Evolutionary conservation across 2,329 filamentous ascomycete genomes (phyloP), one percentile per base, ranked within the genome.

Genomic region (Shiraia sp.): DNA sequence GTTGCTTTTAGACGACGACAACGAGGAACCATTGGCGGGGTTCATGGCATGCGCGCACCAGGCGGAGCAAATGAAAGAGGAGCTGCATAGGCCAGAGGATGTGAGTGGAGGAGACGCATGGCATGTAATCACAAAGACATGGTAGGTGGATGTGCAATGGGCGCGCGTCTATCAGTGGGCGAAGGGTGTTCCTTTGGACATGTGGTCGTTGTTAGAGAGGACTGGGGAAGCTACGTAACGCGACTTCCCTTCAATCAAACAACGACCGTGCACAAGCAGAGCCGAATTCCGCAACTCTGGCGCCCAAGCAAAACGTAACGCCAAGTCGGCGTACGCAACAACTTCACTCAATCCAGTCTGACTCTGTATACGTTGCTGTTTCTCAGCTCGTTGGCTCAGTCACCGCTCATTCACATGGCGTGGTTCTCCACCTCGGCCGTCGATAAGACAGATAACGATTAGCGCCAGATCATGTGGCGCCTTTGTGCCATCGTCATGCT

Each of bases 1-100:
- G 63, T 61, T 69, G 55, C 69, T 71, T 58, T 72, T 63, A 53
- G 69, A 67, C 35, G 62, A 61, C 49, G 63, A 59, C 48, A 60
- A 48, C 47, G 57, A 59, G 41, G 65, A 57, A 55, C 58, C 65
- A 68, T 67, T 69, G 60, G 67, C 62, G 61, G 65, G 63, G 65
- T 63, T 60, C 66, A 70, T 71, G 62, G 65, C 65, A 58, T 61
- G 55, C 48, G 53, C 53, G 55, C 60, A 61, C 62, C 63, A 54
- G 51, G 58, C 52, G 56, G 54, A 50, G 53, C 50, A 39, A 65
- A 55, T 53, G 57, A 48, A 41, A 48, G 51, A 47, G 60, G 64
- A 66, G 61, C 63, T 63, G 64, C 66, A 70, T 70, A 63, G 51
- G 64, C 59, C 53, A 61, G 49, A 46, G 51, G 51, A 56, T 48